Evolutionary conservation across 768 basidiomycete genomes (phyloP), one percentile per base, ranked within the genome.

Genomic region (Fomitopsis pulvina): DNA sequence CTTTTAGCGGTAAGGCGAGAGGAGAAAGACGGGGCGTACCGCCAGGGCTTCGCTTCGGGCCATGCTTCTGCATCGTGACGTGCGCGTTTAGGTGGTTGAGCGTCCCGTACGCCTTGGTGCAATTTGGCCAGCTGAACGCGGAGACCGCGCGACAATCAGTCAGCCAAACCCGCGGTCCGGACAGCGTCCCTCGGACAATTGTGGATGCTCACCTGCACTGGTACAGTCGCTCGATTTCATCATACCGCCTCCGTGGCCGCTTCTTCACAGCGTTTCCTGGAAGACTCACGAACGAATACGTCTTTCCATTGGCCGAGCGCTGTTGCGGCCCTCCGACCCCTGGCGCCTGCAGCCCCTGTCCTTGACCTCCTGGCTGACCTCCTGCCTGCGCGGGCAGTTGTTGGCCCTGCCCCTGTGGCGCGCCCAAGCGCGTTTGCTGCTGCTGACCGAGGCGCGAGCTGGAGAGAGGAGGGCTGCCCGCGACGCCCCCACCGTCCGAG

Each of bases 41-140:
- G 49, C 80, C 80, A 11, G 95, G 95, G 64, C 81, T 86, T 48
- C 94, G 80, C 70, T 95, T 97, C 14, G 74, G 49, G 38, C 95
- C 95, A 64, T 99, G 95, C 67, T 89, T 89, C 67, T 97, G 95
- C 90, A 96, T 96, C n/a, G 84, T 87, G 50, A 97, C 92, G 66
- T 99, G 95, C 26, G 93, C 92, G 64, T 99, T 99, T 53, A 99
- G 76, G 67, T 99, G 95, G 64, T 99, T 97, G 43, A 97, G 75
- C 3, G 93, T 96, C 26, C 93, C 93, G 61, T 95, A 96, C 24
- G 88, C 77, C 70, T 95, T 95, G 48, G 80, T 75, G 61, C 77
- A 79, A 20, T 63, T 65, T 5, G 66, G 62, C 60, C 63, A 68
- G 42, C 62, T 63, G 34, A 40, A 41, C 6, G 34, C 34, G 38